phyloP scores from a whole-genome alignment of 768 basidiomycete genomes.

The Boletus vinaceobasis region DNA sequence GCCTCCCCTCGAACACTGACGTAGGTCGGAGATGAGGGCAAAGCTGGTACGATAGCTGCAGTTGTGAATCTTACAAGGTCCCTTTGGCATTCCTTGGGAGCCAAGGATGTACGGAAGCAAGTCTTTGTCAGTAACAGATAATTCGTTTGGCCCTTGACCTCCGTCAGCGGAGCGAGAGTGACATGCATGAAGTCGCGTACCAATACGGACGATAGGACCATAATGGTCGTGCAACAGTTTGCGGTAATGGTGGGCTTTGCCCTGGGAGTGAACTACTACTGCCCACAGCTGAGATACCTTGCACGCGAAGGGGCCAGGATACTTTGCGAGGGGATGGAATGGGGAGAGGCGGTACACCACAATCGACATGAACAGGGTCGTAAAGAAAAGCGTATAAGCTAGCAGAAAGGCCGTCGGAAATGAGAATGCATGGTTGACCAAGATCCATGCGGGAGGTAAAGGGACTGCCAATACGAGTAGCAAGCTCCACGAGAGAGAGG shows the following conservation, averaged over 20 bases:
- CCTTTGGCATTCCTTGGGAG: constrained; percentile 29
- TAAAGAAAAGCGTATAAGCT: constrained; percentile 18
- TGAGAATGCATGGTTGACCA: constrained; percentile 9
- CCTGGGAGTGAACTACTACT: constrained; percentile 16
- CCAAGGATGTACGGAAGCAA: constrained; percentile 24
- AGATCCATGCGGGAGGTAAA: constrained; percentile 7
- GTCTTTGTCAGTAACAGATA: constrained; percentile 29
- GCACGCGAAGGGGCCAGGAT: constrained; percentile 34
- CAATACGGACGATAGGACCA: constrained; percentile 33
- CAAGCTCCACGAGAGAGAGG: constrained; percentile 13
- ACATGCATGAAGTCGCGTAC: constrained; percentile 14
- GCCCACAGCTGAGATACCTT: constrained; percentile 32
- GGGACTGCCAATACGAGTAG: constrained; percentile 11
- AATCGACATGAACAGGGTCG: constrained; percentile 26
- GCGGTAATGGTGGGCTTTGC: constrained; percentile 17
- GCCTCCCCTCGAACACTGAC: constrained; percentile 23
- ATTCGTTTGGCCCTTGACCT: constrained; percentile 36
- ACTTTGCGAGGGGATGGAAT: constrained; percentile 36
- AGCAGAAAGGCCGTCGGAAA: constrained; percentile 3
- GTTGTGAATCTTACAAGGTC: constrained; percentile 22
- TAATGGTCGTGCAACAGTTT: constrained; percentile 28
- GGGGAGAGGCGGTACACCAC: constrained; percentile 37
- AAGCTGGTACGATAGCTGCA: not conserved
- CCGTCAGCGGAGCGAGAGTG: constrained; percentile 3
- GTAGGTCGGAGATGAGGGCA: constrained; percentile 1